Evolutionary conservation across 2,329 filamentous ascomycete genomes (phyloP), one percentile per base, ranked within the genome.

Genomic region (Teratosphaeria gauchensis): DNA sequence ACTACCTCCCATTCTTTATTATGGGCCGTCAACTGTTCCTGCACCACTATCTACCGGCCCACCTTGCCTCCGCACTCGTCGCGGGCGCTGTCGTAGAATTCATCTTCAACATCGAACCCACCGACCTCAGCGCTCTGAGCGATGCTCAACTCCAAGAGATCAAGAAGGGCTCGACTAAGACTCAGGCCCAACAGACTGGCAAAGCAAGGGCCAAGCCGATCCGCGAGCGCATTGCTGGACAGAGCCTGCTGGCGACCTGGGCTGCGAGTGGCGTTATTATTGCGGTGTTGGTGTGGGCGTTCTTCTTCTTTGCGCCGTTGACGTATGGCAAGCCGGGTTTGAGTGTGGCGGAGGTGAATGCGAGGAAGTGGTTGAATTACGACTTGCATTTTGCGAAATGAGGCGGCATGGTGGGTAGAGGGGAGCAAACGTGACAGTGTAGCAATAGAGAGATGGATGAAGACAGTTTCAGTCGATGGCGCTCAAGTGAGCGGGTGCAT

Each of bases 331-430:
- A 89, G 72, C 94, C 94, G 4, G 92, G 92, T 35, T 81, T 99
- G 69, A 84, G 80, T 58, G 87, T 95, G 19, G 84, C 86, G 12
- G 80, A 90, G 72, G 88, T 99, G 32, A 76, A 88, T 63, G 82
- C 86, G 63, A 86, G 94, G 74, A 96, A 96, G 80, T 97, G 92
- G 92, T 81, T 99, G 65, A 89, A 89, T 64, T 99, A 97, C 73
- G 94, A 99, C 74, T 81, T 99, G 72, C 94, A 99, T 78, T 99
- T 99, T 79, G 94, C 94, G 60, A 99, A 99, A 84, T 99, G 88
- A 61, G 38, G 16, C 16, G 19, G 1, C 6, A 8, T 19, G n/a
- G 42, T 19, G 16, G n/a, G 21, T 19, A 9, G n/a, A 19, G 21
- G 7, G 42, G 9, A n/a, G n/a, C 9, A 48, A n/a, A 21, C 21